Base-by-base conservation (phyloP, 768 basidiomycete species). In the Panellus pusillus region DNA sequence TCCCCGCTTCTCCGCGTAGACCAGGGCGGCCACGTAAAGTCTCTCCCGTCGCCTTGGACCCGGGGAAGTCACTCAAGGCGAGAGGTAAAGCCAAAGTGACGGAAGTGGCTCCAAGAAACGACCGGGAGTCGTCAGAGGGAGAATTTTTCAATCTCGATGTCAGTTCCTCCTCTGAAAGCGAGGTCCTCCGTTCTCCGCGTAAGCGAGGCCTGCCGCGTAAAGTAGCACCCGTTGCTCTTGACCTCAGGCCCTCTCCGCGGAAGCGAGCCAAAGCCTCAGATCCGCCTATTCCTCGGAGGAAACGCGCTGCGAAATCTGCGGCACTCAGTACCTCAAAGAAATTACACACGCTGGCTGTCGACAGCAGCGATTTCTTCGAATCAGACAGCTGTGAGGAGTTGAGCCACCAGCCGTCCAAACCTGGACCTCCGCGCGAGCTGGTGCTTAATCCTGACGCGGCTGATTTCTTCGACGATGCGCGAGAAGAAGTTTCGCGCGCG, bases 101-200 rank as follows among this genome's bases (percentile, higher is more conserved):
- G 11, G 32, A 24, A 11, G 32, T 14, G 29, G 19, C 55, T 7
- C 27, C 49, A 27, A 19, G 18, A 15, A 4, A 3, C 32, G 32
- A 35, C 7, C 4, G 44, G 31, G 52, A 62, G 17, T 55, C 53
- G 7, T 63, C 64, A 20, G 57, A 61, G 29, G 66, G 66, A 19
- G 66, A 67, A 48, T 41, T 43, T 8, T 67, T 67, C 40, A 62
- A 67, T 43, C 58, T 67, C 36, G 49, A 58, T 14, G 63, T 62
- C 37, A 59, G 54, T 40, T 65, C 52, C 29, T 63, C 50, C 29
- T 44, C 37, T 17, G 49, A 57, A 14, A 51, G 44, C 63, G 58
- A 57, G 36, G 53, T 14, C 61, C 60, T 14, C 61, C 60, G 50
- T 61, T 67, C 50, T 61, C 53, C 31, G 60, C 63, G 47, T 61